Evolutionary conservation across 345 rosid species (phyloP).

Genomic region (Pelargonium nanum): DNA sequence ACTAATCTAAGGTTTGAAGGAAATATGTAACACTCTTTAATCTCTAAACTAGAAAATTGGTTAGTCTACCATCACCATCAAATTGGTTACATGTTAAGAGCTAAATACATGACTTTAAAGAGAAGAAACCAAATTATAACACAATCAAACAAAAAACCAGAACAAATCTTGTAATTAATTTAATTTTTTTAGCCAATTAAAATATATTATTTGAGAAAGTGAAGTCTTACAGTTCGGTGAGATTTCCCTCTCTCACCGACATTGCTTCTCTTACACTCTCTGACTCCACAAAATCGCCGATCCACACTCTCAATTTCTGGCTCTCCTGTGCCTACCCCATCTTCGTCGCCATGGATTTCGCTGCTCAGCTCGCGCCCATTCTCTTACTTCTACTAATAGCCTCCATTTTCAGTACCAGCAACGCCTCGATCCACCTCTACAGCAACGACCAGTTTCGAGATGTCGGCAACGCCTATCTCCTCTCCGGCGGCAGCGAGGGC

Average conservation of each 20-base stretch:
- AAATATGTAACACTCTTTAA: too few species aligned
- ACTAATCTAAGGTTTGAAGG: too few species aligned
- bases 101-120: too few species aligned
- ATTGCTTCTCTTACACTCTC: constrained; percentile 3
- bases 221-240: background rate
- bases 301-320: constrained; percentile 6
- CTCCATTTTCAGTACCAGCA: constrained; percentile 12
- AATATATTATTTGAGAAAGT: too few species aligned
- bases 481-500: constrained; percentile 98
- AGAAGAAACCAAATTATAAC: too few species aligned
- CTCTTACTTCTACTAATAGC: constrained; percentile 16
- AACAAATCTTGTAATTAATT: too few species aligned
- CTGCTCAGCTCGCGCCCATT: constrained; percentile 3
- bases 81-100: too few species aligned
- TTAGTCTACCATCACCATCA: too few species aligned
- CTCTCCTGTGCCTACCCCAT: background rate
- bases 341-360: constrained; percentile 33
- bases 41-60: too few species aligned
- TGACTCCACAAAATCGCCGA: constrained; percentile 15
- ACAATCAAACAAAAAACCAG: too few species aligned
- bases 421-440: constrained; percentile 71
- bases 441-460: constrained; percentile 47
- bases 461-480: constrained; percentile 79
- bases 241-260: constrained; percentile 7
- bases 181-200: too few species aligned